Conservation (phyloP, 1,284 basidiomycete species). For the Ceratobasidium sp. region DNA sequence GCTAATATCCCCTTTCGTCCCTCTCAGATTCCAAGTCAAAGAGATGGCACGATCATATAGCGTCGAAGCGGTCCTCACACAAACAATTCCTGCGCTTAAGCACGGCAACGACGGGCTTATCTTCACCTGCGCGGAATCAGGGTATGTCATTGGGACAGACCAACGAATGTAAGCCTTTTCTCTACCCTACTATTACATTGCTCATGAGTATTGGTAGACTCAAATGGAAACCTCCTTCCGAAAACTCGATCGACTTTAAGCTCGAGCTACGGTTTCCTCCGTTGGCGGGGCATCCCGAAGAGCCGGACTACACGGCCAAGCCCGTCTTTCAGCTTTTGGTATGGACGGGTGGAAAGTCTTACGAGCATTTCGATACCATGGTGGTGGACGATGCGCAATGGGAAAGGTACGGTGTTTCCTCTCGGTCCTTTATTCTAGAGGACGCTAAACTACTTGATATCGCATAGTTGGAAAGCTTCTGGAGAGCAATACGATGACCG, state of each 20-base stretch:
- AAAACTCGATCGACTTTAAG: slow-evolving; percentile 98
- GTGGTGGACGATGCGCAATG: slow-evolving; percentile 91
- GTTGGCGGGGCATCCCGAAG: slow-evolving; percentile 62
- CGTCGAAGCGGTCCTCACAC: slow-evolving; percentile 84
- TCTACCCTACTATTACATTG: slow-evolving; percentile 43
- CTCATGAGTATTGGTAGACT: slow-evolving; percentile 65
- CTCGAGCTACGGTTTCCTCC: slow-evolving; percentile 93
- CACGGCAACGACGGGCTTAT: slow-evolving; percentile 98
- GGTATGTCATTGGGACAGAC: slow-evolving; percentile 92
- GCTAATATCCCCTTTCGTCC: neutral
- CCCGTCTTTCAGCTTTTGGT: slow-evolving; percentile 88
- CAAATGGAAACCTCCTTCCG: slow-evolving; percentile 99
- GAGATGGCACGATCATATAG: slow-evolving; percentile 91
- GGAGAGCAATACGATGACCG: slow-evolving; percentile 93
- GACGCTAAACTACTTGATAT: slow-evolving; percentile 19
- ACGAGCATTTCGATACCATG: slow-evolving; percentile 91
- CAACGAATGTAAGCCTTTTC: slow-evolving; percentile 79
- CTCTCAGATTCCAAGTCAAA: slow-evolving; percentile 83
- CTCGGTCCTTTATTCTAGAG: neutral
- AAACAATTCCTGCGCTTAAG: slow-evolving; percentile 88
- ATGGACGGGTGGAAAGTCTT: slow-evolving; percentile 75
- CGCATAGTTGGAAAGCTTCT: slow-evolving; percentile 80
- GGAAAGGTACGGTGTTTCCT: slow-evolving; percentile 75
- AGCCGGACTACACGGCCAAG: slow-evolving; percentile 86
- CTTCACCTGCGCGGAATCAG: slow-evolving; percentile 90